Conservation (phyloP, 768 basidiomycete genomes). For the Mycena maculata region DNA sequence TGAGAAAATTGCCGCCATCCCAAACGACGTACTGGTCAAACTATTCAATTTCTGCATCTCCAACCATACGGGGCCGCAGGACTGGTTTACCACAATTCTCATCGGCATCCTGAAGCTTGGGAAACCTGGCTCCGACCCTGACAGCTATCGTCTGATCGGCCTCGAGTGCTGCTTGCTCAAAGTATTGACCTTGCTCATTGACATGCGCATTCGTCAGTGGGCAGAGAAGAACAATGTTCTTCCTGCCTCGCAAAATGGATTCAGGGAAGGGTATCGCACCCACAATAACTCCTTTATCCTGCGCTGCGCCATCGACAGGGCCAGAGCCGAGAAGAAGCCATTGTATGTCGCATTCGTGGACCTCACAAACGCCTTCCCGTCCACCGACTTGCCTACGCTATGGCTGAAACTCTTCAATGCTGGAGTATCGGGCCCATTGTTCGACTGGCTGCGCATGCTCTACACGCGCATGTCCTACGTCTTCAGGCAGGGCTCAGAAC, state of each 20-base stretch:
- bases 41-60: not conserved
- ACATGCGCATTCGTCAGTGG: slow-evolving; percentile 32
- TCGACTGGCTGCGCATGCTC: slow-evolving; percentile 42
- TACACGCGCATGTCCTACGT: slow-evolving; percentile 37
- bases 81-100: too few relatives aligned
- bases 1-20: not conserved
- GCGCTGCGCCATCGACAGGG: slow-evolving; percentile 35
- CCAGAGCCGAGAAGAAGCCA: slow-evolving; percentile 22
- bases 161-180: slow-evolving; percentile 35
- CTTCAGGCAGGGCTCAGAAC: slow-evolving; percentile 22
- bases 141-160: slow-evolving; percentile 32
- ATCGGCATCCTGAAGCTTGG: slow-evolving; percentile 25
- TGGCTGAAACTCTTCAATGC: slow-evolving; percentile 41
- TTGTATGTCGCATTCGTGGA: slow-evolving; percentile 41
- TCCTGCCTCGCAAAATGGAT: slow-evolving; percentile 46
- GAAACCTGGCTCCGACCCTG: slow-evolving; percentile 24
- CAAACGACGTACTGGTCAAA: not conserved
- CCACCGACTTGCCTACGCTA: slow-evolving; percentile 42
- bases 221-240: slow-evolving; percentile 31
- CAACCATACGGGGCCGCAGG: not conserved
- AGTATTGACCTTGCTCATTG: too few relatives aligned
- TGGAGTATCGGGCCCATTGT: slow-evolving; percentile 39
- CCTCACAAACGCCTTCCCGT: slow-evolving; percentile 49
- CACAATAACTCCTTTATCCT: slow-evolving; percentile 43
- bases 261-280: slow-evolving; percentile 39